A percentile compares a stretch with the other conserved stretches of the same genome.
These are phyloP conservation scores for Diutina pseudorugosa DNA, from an alignment of 1,139 yeast species.

Conservation along the genomic window DNA sequence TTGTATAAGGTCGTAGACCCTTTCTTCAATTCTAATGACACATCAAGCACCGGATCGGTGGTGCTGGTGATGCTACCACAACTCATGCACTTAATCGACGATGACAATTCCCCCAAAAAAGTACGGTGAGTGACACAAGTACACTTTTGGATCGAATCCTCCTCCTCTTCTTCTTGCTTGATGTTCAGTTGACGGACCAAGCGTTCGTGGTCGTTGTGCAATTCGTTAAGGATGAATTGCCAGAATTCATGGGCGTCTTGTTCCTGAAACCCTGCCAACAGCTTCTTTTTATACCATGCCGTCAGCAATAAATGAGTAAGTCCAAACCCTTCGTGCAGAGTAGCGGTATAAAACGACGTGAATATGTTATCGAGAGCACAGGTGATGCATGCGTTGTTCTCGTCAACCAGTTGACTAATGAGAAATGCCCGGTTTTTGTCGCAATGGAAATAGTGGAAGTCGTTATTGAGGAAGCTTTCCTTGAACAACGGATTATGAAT, in stretches of 20 bases:
- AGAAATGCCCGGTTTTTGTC: constrained; percentile 7
- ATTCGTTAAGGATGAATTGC: constrained; percentile 78
- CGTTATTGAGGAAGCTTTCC: constrained; percentile 63
- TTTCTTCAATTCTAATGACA: constrained; percentile 58
- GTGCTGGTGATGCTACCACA: constrained; percentile 59
- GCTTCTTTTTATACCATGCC: constrained; percentile 73
- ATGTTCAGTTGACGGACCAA: constrained; percentile 8
- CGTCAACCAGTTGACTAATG: constrained; percentile 14
- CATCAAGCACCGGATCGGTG: constrained; percentile 81
- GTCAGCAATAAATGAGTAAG: constrained; percentile 62
- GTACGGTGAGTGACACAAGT: constrained; percentile 72
- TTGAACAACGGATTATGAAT: constrained; percentile 82
- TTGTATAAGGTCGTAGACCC: constrained; percentile 35
- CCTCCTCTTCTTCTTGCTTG: constrained; percentile 8
- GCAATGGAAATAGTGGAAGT: constrained; percentile 33
- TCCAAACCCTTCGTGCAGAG: constrained; percentile 55
- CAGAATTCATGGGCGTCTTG: constrained; percentile 98
- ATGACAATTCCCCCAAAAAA: constrained; percentile 62
- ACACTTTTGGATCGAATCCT: constrained; percentile 25
- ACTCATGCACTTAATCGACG: constrained; percentile 60
- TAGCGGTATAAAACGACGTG: constrained; percentile 46
- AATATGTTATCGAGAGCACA: constrained; percentile 78
- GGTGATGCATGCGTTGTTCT: constrained; percentile 50
- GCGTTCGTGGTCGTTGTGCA: constrained; percentile 46
- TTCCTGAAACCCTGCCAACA: constrained; percentile 88